Conservation (phyloP, 2,329 filamentous ascomycete species). For the Hirsutella rhossiliensis region DNA sequence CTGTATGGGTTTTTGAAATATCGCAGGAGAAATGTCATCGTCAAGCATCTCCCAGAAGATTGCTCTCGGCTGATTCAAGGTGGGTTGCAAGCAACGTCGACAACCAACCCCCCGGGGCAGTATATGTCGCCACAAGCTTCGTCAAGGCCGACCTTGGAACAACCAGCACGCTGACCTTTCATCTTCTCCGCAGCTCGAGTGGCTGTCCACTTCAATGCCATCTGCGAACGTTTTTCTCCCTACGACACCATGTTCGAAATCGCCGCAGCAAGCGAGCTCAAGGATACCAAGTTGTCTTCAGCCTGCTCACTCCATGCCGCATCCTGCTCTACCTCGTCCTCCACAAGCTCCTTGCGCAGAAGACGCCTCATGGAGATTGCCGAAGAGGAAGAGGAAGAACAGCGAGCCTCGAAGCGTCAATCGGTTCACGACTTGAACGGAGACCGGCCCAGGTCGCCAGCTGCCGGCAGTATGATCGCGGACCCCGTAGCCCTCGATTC, state of each 20-base stretch:
- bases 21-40: constrained; percentile 74
- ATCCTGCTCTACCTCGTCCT: constrained; percentile 75
- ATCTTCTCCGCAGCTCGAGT: constrained; percentile 54
- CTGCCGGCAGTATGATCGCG: constrained; percentile 7
- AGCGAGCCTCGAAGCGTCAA: constrained; percentile 44
- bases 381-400: constrained; percentile 79
- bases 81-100: constrained; percentile 27
- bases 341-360: constrained; percentile 65
- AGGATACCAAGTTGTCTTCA: constrained; percentile 75
- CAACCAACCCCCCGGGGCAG: background rate
- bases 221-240: constrained; percentile 65
- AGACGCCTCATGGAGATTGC: constrained; percentile 80
- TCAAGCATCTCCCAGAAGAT: constrained; percentile 86
- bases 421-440: constrained; percentile 35
- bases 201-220: constrained; percentile 56
- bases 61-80: constrained; percentile 89
- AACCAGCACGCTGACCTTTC: constrained; percentile 1
- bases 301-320: constrained; percentile 85
- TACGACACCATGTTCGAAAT: constrained; percentile 81
- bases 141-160: background rate
- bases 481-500: constrained; percentile 37
- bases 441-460: constrained; percentile 16
- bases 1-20: constrained; percentile 89
- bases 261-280: constrained; percentile 61
- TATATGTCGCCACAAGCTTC: background rate